Evolutionary conservation across 1,284 basidiomycete genomes (phyloP).

Genomic region (Cystobasidium slooffiae): DNA sequence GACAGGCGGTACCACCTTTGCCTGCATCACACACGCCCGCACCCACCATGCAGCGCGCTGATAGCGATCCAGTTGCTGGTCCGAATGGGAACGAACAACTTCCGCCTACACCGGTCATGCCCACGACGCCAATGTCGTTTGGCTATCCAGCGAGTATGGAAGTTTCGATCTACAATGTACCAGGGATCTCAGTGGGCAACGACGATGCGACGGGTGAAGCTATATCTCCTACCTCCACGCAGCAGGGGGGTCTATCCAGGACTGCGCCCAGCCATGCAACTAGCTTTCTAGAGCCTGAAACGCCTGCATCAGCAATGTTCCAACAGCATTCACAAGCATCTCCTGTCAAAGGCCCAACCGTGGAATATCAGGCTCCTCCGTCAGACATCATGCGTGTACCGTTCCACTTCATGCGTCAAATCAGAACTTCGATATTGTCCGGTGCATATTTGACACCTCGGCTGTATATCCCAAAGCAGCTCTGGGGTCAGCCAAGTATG

Average conservation of each 20-base stretch:
- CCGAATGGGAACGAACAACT: neutral
- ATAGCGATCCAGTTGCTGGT: conserved; percentile 24
- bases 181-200: neutral
- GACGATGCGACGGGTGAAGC: neutral
- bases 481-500: conserved; percentile 82
- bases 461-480: conserved; percentile 82
- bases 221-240: neutral
- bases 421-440: conserved; percentile 70
- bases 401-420: conserved; percentile 69
- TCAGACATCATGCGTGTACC: conserved; percentile 66
- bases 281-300: conserved; percentile 42
- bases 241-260: neutral
- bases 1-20: neutral
- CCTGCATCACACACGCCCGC: neutral
- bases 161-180: neutral
- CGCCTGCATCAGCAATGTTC: conserved; percentile 38
- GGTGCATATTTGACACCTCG: conserved; percentile 86
- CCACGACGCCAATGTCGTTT: conserved; percentile 10
- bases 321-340: neutral
- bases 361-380: conserved; percentile 63
- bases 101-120: conserved; percentile 20
- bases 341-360: neutral
- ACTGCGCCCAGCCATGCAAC: neutral
- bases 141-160: neutral
- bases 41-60: conserved; percentile 18